Evolutionary conservation across 352 stramenopile genomes (phyloP), one percentile per base, ranked within the genome.

Genomic region (Phytophthora nicotianae): DNA sequence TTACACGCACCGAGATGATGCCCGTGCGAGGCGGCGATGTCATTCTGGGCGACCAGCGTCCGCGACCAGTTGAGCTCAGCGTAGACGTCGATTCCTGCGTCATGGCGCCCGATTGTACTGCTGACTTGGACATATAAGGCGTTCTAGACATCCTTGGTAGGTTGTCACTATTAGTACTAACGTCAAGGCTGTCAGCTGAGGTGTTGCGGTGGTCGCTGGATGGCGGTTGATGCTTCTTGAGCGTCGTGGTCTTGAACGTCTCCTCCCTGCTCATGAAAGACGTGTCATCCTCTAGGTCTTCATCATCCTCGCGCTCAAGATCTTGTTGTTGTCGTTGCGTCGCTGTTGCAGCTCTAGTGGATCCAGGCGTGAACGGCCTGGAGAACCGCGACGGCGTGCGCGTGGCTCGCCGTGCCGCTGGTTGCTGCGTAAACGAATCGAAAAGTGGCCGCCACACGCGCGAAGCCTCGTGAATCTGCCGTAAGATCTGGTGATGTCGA

Each of bases 401-500:
- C 21, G 79, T 72, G 4, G 57, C 57, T 41, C 75, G 69, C 0
- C 77, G 73, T 11, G 76, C 75, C 21, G 74, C 63, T 13, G 75
- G 69, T 45, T 82, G 77, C 17, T 75, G 75, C 23, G 75, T 74
- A 56, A 90, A 90, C 29, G 81, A 86, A 47, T 86, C 81, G 51
- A 93, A 93, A 20, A 93, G 80, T 56, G 84, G 82, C 21, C 71
- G 76, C 84, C 84, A 93, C n/a, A 89, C 75, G 60, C 82, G 79
- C 59, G 83, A 84, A 38, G 80, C 71, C 45, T 87, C 80, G 53
- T 91, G 77, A 65, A 91, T 91, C 62, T 91, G 79, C 10, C 77
- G 65, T 50, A 91, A 59, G 33, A 93, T 87, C 62, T 90, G 82
- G 72, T 93, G 81, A 61, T 93, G 84, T 21, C 81, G 64, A 16